Percentiles rank a stretch among this genome's conserved stretches.
Conservation (phyloP, 306 rosid genomes). For the Prunus kanzakura region DNA sequence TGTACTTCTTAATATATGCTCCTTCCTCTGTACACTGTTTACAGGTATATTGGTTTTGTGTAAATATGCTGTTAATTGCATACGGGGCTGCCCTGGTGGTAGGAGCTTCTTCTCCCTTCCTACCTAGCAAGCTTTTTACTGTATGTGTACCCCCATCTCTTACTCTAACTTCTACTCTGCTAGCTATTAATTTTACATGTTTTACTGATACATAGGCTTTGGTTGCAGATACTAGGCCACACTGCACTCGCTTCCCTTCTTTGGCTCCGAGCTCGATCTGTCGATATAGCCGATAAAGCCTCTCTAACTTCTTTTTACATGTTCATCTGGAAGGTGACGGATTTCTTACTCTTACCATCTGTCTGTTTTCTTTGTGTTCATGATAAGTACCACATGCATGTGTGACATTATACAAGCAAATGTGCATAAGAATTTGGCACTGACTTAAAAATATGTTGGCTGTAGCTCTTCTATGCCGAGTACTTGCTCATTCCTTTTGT, state of each 20-base stretch:
- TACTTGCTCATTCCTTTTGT: conserved; percentile 24
- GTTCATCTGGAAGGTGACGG: conserved; percentile 23
- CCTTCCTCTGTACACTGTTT: not conserved
- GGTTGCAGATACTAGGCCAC: conserved; percentile 16
- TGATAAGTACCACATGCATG: too few species aligned
- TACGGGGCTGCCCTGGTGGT: conserved; percentile 21
- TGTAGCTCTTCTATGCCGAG: conserved; percentile 24
- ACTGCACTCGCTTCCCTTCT: conserved; percentile 16
- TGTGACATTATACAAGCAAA: too few species aligned
- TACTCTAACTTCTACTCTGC: not conserved
- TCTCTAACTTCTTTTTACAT: conserved; percentile 24
- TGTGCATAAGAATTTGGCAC: not conserved
- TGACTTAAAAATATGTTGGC: not conserved
- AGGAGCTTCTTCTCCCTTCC: conserved; percentile 20
- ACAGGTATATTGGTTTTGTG: conserved; percentile 25
- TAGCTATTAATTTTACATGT: too few species aligned
- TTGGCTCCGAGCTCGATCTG: conserved; percentile 21
- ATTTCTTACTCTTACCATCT: not conserved
- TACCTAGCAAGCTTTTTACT: conserved; percentile 13
- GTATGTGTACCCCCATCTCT: not conserved
- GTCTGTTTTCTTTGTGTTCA: too few species aligned
- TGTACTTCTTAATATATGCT: too few species aligned
- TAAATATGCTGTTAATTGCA: conserved; percentile 19
- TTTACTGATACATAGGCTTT: not conserved
- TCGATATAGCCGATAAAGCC: conserved; percentile 11